These are phyloP conservation scores for Aleurites moluccanus DNA, from an alignment of 441 rosid species.

Conservation along the genomic window DNA sequence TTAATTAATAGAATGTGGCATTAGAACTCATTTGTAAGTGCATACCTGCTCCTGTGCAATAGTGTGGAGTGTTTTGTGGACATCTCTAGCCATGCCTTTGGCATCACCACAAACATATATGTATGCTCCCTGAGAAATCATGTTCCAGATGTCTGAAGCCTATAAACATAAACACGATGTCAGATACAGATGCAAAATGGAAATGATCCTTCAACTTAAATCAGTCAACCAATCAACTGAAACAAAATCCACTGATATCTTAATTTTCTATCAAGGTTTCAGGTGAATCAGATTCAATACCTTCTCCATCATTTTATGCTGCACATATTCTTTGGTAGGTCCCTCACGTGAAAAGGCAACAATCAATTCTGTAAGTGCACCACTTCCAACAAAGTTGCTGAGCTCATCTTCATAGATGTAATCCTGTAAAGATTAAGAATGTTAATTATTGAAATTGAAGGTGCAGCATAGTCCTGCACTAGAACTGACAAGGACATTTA, in stretches of 20 bases:
- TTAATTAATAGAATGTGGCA: background rate
- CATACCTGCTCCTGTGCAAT: constrained; percentile 61
- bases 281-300: constrained; percentile 38
- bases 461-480: background rate
- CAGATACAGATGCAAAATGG: background rate
- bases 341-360: constrained; percentile 98
- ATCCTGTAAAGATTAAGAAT: constrained; percentile 49
- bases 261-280: background rate
- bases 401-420: constrained; percentile 91
- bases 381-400: constrained; percentile 57
- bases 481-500: constrained; percentile 13
- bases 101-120: constrained; percentile 82
- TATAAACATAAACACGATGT: constrained; percentile 25
- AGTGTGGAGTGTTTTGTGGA: constrained; percentile 61
- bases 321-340: constrained; percentile 90
- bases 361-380: constrained; percentile 77
- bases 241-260: background rate
- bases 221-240: background rate
- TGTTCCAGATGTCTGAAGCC: constrained; percentile 62
- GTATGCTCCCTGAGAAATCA: constrained; percentile 65
- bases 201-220: background rate
- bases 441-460: background rate
- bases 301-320: constrained; percentile 92
- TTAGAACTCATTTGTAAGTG: constrained; percentile 6
- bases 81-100: constrained; percentile 81